Evolutionary conservation across 2,329 filamentous ascomycete species (phyloP), one percentile per base, ranked within the genome.

Genomic region (Drechslerella stenobrocha): DNA sequence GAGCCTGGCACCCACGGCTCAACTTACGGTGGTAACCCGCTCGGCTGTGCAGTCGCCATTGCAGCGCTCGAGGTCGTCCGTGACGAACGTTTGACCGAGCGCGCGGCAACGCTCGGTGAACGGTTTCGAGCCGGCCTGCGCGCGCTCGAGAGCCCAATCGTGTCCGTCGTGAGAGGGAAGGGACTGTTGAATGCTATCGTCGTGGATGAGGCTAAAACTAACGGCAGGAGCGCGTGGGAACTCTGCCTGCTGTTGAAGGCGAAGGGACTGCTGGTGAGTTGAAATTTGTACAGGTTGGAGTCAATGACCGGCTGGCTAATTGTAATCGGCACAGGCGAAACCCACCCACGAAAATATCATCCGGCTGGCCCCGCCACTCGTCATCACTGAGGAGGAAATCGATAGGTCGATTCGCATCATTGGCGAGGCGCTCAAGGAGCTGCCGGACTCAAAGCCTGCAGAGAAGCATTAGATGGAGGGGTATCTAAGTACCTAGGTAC

Each of bases 341-440:
- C 93, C 93, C 26, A 98, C 93, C 4, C 93, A 98, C 78, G 87
- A 95, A 75, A 96, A 97, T 78, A 97, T 98, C 77, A 98, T 98
- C 76, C 88, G 93, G 61, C 87, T 98, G 70, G 93, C 93, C n/a
- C 93, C 93, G 46, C 93, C 93, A 18, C 81, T 98, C 56, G 90
- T 98, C 71, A 97, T 98, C 74, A 90, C 87, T 23, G 90, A 97
- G 75, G 83, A 87, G 66, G 85, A 98, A 78, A 87, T 98, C 71
- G 82, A 85, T 72, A 83, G 85, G 75, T 87, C 92, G 0, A 76
- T 97, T 56, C 77, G 77, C 52, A 92, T 93, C 74, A 95, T 98
- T 75, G 82, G 85, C 70, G 86, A 91, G 75, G 86, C 92, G 11
- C 81, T 96, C 74, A 80, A 82, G 72, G 91, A 96, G 77, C 81